Evolutionary conservation across 441 rosid genomes (phyloP), one percentile per base, ranked within the genome.

Genomic region (Flueggea neowawraea): DNA sequence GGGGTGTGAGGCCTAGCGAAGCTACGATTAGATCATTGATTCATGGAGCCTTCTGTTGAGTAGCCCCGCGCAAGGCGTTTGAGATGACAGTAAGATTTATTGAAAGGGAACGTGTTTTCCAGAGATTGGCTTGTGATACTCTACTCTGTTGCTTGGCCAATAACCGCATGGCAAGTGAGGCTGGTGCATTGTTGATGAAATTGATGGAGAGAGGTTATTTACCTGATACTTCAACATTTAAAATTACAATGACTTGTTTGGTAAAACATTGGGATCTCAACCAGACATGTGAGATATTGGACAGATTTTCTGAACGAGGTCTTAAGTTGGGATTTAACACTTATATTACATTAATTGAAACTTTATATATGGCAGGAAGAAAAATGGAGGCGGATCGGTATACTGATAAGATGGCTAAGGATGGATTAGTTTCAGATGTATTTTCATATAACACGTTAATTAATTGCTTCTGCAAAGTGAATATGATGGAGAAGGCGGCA

Each of bases 1-100:
- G 78, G 48, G 84, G 82, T 12, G 66, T 92, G 59, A 65, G 61
- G 48, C 90, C 91, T 10, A 90, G 71, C 62, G 96, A 88, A 80
- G 96, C 97, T 55, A 90, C 98, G 0, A 15, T 90, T 49, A 77
- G 96, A 67, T 80, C 96, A 44, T 81, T 90, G 76, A 73, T 93
- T 75, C 92, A 85, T 15, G 97, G 96, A 65, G 64, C 75, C 14
- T 93, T 93, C 65, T 80, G 82, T n/a, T 74, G 76, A 31, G 55
- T 76, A 67, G 69, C 72, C 6, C 77, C 88, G 5, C 32, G 16
- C 49, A 72, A 88, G 65, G 98, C 98, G 41, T 86, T 85, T 72
- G 84, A 84, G 69, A 53, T 73, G 65, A 44, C 83, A 50, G 16
- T 81, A 56, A 64, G 52, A 61, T 83, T 86, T 74, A 64, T 87